A percentile compares a stretch with the other conserved stretches of the same genome.
Evolutionary conservation across 495 filamentous ascomycete genomes (phyloP).

Genomic region (Tuber calosporum): DNA sequence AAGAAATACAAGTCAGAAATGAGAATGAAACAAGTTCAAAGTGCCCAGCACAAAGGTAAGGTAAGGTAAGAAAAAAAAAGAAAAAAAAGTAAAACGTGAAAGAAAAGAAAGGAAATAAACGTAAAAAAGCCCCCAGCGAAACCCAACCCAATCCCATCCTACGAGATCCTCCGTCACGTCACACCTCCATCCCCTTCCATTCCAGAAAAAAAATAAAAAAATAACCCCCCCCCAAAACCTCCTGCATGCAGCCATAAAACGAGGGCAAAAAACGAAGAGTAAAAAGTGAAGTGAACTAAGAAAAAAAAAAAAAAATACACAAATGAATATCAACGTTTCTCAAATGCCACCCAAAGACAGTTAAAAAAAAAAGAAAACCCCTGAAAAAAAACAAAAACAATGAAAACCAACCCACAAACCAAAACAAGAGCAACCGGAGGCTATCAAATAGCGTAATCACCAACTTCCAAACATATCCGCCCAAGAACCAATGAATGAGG

Average conservation of each 20-base stretch:
- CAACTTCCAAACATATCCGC: neutral
- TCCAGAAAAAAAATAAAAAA: neutral
- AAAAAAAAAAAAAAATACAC: neutral
- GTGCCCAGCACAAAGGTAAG: slow-evolving; percentile 1
- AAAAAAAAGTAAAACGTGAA: neutral
- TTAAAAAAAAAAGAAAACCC: neutral
- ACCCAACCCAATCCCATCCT: neutral
- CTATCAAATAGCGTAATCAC: neutral
- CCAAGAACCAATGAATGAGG: neutral
- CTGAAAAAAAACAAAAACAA: neutral
- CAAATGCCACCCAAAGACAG: slow-evolving; percentile 5
- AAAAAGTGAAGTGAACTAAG: neutral
- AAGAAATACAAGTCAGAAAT: neutral
- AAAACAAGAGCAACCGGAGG: neutral
- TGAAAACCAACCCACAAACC: neutral
- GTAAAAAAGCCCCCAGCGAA: neutral
- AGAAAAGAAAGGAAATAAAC: neutral
- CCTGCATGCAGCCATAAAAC: neutral
- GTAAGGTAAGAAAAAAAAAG: neutral
- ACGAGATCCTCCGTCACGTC: neutral
- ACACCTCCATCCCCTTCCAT: neutral
- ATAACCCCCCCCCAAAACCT: neutral
- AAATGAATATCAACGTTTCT: slow-evolving; percentile 6
- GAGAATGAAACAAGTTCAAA: neutral
- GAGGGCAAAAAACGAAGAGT: neutral